phyloP scores from a whole-genome alignment of 257 asterid genomes.

The Nemophila menziesii region DNA sequence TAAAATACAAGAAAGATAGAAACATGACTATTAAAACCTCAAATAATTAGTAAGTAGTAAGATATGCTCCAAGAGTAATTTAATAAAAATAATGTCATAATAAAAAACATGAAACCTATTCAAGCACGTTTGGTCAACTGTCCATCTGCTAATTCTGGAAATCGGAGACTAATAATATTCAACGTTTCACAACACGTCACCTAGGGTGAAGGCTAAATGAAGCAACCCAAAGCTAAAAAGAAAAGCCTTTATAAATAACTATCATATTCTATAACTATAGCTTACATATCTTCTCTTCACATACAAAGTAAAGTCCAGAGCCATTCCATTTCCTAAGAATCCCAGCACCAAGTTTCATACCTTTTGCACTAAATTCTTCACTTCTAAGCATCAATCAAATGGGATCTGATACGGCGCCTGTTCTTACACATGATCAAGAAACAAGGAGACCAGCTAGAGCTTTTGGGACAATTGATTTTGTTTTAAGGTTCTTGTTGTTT shows the following conservation, averaged over 20 bases:
- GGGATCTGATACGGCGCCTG: background rate
- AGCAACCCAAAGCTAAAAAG: background rate
- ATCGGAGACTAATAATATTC: background rate
- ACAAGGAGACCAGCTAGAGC: background rate
- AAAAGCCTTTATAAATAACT: background rate
- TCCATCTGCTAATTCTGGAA: background rate
- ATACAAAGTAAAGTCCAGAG: no score
- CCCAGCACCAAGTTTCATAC: no score
- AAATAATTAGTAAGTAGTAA: no score
- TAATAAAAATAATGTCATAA: no score
- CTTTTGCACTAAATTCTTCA: background rate
- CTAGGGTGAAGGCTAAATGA: background rate
- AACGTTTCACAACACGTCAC: background rate
- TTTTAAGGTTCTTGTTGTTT: conserved; percentile 11
- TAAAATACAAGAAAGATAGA: no score
- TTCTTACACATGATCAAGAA: conserved; percentile 1
- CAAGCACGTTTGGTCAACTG: background rate
- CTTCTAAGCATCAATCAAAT: background rate
- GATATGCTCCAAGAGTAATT: no score
- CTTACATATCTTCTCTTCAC: background rate
- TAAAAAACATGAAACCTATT: background rate
- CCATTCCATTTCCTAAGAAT: no score
- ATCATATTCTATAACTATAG: background rate
- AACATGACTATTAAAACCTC: no score
- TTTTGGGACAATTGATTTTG: conserved; percentile 6